phyloP scores from a whole-genome alignment of 2,329 filamentous ascomycete genomes.

The Sclerotinia glacialis region DNA sequence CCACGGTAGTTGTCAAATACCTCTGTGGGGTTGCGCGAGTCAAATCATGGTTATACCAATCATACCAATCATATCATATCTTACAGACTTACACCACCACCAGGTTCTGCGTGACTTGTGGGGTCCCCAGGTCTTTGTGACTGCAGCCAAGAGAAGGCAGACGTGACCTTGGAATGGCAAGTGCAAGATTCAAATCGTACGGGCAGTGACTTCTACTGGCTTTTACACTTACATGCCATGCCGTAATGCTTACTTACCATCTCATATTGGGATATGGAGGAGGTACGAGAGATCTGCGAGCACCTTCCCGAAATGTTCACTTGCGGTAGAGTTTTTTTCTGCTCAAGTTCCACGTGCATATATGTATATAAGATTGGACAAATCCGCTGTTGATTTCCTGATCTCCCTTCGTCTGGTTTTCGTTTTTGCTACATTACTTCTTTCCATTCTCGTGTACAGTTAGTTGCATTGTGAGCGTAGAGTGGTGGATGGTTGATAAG shows the following conservation, averaged over 20 bases:
- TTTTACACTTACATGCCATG: background rate
- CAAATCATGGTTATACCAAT: no score
- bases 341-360: background rate
- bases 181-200: background rate
- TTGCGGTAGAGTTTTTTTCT: background rate
- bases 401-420: background rate
- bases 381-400: background rate
- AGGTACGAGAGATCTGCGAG: background rate
- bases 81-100: no score
- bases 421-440: background rate
- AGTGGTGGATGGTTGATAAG: background rate
- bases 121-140: background rate
- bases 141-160: background rate
- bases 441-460: background rate
- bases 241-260: background rate
- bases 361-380: background rate
- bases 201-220: background rate
- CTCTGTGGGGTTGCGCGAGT: background rate
- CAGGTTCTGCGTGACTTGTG: background rate
- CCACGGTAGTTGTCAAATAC: no score
- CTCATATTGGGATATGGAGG: background rate
- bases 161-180: background rate
- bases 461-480: background rate
- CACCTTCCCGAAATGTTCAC: slow-evolving; percentile 4
- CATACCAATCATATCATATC: background rate